Conservation (phyloP, 495 filamentous ascomycete genomes). For the Talaromyces wortmannii region DNA sequence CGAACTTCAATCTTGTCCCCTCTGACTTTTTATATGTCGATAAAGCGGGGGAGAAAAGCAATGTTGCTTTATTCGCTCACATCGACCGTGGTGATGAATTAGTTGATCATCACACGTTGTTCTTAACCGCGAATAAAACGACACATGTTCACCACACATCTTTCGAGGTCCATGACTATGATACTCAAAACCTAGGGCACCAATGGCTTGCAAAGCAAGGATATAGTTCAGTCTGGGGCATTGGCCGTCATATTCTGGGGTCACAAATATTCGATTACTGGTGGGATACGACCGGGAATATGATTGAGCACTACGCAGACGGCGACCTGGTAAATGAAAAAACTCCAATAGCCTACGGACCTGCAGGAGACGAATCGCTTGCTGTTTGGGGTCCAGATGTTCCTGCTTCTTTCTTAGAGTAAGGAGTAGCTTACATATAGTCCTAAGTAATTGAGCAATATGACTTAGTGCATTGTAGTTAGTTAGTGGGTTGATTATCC, state of each 20-base stretch:
- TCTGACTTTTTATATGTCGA: constrained; percentile 25
- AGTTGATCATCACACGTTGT: constrained; percentile 70
- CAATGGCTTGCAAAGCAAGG: constrained; percentile 59
- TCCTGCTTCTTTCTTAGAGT: constrained; percentile 6
- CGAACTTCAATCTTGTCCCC: constrained; percentile 61
- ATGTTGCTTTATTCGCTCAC: constrained; percentile 57
- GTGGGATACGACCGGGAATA: constrained; percentile 53
- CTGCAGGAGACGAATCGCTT: constrained; percentile 11
- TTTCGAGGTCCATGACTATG: constrained; percentile 73
- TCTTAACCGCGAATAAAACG: constrained; percentile 50
- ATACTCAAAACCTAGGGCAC: constrained; percentile 67
- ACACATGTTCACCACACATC: constrained; percentile 64
- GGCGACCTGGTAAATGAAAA: constrained; percentile 57
- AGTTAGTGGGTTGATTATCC: no score
- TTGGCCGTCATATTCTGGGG: constrained; percentile 68
- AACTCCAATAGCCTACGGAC: constrained; percentile 32
- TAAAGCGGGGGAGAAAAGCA: constrained; percentile 18
- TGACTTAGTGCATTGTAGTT: no score
- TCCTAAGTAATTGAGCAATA: neutral
- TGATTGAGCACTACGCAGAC: constrained; percentile 65
- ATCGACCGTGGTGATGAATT: constrained; percentile 52
- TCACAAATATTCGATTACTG: constrained; percentile 77
- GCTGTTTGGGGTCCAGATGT: constrained; percentile 18
- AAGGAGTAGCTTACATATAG: neutral
- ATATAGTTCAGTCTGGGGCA: constrained; percentile 65